Base-by-base conservation (phyloP, 805 yeast genomes). In the Sugiyamaella marilandica region DNA sequence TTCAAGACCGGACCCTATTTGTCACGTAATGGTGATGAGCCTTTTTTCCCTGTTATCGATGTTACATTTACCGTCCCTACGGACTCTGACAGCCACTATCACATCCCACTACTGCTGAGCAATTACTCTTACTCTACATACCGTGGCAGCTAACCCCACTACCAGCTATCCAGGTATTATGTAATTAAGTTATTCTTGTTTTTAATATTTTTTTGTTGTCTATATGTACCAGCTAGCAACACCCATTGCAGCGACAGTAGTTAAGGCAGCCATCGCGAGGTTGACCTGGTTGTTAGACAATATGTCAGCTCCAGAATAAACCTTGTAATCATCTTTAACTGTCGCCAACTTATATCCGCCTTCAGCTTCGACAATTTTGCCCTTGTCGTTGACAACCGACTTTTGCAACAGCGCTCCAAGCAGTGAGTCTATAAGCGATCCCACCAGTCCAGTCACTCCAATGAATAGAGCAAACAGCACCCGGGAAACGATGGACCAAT, bases 121-220 rank as follows among this genome's bases (percentile, higher is more conserved):
- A 88, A 88, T 64, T 88, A 85, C 70, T 85, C 96, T 33, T 91
- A 90, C 71, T 81, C 95, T 5, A 91, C 97, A 0, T 91, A 91
- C 71, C 78, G 97, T 52, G 98, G 98, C 1, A 81, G 87, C 63
- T 85, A 63, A 52, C 45, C 21, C n/a, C n/a, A n/a, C n/a, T n/a
- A 41, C 5, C 21, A 18, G 26, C 18, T 14, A 11, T n/a, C 16
- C 9, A 34, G 8, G 16, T 13, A 10, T 34, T 34, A 14, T 13
- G 37, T 34, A 10, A 34, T 34, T 34, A 34, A 34, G 3, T 34
- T 24, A 8, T 14, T 13, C 9, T 11, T 34, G 2, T 10, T 34
- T 14, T 10, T 34, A 34, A 3, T 11, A 32, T 34, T 34, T n/a
- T n/a, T n/a, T n/a, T n/a, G n/a, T 7, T 24, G 29, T 24, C 29